Evolutionary conservation across 2,329 filamentous ascomycete genomes (phyloP).

Genomic region (Clonostachys rosea): DNA sequence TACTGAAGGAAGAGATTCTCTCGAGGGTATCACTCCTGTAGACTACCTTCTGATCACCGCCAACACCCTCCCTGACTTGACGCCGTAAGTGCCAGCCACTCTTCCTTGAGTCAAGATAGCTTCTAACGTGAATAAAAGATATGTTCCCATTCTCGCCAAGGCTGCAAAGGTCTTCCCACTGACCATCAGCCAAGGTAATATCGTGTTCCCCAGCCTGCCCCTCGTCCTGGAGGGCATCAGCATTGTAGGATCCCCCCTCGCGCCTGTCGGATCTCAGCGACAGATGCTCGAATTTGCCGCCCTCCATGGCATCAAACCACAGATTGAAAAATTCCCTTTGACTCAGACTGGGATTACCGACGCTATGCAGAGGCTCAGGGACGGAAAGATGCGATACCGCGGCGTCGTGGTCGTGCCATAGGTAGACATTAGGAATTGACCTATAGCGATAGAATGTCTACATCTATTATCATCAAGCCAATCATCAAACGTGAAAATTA

Average conservation of each 20-base stretch:
- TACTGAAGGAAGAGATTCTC: constrained; percentile 4
- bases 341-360: constrained; percentile 22
- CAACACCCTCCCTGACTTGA: too few species aligned
- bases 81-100: too few species aligned
- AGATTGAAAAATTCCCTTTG: constrained; percentile 16
- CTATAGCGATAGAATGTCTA: too few species aligned
- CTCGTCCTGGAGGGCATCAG: constrained; percentile 7
- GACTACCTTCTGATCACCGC: constrained; percentile 2
- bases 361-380: constrained; percentile 24
- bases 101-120: too few species aligned
- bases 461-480: too few species aligned
- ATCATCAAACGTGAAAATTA: too few species aligned
- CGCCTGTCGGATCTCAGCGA: constrained; percentile 3
- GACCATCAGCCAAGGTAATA: too few species aligned
- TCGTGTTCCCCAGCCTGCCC: constrained; percentile 1
- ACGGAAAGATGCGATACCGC: constrained; percentile 21
- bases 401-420: constrained; percentile 14
- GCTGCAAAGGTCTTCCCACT: too few species aligned
- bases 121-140: constrained; percentile 4
- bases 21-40: constrained; percentile 5
- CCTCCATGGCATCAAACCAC: constrained; percentile 15
- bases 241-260: constrained; percentile 8
- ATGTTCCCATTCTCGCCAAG: too few species aligned
- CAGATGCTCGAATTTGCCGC: constrained; percentile 19
- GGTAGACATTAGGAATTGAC: too few species aligned